Percentiles rank a stretch among this genome's conserved stretches.
Evolutionary conservation across 2,329 filamentous ascomycete species (phyloP).

Genomic region (Westerdykella aurantiaca): DNA sequence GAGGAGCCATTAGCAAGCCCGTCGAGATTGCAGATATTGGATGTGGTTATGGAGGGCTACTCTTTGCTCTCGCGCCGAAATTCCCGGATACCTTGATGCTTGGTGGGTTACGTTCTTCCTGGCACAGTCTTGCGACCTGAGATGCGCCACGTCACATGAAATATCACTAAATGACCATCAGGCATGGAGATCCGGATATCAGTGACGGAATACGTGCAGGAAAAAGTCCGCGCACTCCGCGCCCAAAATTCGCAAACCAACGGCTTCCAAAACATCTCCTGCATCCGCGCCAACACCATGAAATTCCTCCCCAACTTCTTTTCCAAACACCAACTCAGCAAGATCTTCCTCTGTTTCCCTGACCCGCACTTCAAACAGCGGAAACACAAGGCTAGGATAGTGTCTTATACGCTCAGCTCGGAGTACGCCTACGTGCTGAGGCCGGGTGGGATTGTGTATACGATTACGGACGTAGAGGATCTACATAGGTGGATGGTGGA

Average conservation of each 20-base stretch:
- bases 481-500: slow-evolving; percentile 89
- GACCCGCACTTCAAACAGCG: slow-evolving; percentile 97
- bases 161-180: slow-evolving; percentile 27
- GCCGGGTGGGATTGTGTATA: slow-evolving; percentile 85
- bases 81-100: slow-evolving; percentile 78
- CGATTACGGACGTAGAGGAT: slow-evolving; percentile 95
- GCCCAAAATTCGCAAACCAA: slow-evolving; percentile 51
- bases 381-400: slow-evolving; percentile 95
- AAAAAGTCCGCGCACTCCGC: slow-evolving; percentile 77
- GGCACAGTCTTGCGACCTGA: not conserved
- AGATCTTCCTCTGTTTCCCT: slow-evolving; percentile 97
- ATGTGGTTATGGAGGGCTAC: slow-evolving; percentile 88
- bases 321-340: slow-evolving; percentile 68
- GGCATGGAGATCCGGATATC: slow-evolving; percentile 89
- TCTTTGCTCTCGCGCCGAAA: slow-evolving; percentile 76
- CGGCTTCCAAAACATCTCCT: slow-evolving; percentile 79
- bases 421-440: slow-evolving; percentile 87
- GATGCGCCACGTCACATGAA: not conserved
- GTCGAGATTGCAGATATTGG: slow-evolving; percentile 95
- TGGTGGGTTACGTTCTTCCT: slow-evolving; percentile 48
- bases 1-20: slow-evolving; percentile 52
- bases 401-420: slow-evolving; percentile 78
- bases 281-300: slow-evolving; percentile 92
- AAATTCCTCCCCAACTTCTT: slow-evolving; percentile 99
- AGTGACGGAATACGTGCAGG: slow-evolving; percentile 85